Conservation (phyloP, 2,329 filamentous ascomycete genomes). For the Alternaria arborescens region DNA sequence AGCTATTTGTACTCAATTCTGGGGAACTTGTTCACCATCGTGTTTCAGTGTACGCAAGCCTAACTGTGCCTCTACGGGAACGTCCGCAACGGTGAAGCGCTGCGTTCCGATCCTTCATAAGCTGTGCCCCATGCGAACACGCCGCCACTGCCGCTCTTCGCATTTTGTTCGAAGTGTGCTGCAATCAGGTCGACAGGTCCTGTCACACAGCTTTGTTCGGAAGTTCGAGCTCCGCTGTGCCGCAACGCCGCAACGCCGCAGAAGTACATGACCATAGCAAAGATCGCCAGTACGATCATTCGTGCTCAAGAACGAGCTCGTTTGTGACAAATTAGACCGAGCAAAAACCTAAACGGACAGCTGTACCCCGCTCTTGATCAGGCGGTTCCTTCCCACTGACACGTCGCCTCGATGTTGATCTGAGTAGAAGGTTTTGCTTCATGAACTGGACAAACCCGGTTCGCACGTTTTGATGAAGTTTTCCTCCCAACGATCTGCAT, state of each 20-base stretch:
- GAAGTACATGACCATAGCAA: background rate
- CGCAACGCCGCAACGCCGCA: constrained; percentile 4
- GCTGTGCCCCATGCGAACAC: constrained; percentile 12
- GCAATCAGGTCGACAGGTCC: background rate
- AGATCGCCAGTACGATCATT: background rate
- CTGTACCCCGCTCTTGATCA: background rate
- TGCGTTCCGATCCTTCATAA: constrained; percentile 9
- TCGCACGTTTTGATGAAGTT: background rate
- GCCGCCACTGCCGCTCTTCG: constrained; percentile 8
- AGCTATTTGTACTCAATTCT: background rate
- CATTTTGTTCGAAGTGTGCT: background rate
- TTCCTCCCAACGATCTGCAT: background rate
- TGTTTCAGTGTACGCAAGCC: background rate
- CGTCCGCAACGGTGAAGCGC: constrained; percentile 8
- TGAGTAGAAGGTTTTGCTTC: background rate
- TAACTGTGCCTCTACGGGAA: constrained; percentile 8
- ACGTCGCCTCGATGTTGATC: background rate
- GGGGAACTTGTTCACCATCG: background rate
- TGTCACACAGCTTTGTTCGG: background rate
- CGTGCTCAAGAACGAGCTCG: background rate
- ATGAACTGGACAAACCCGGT: background rate
- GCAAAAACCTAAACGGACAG: background rate
- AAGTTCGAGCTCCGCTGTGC: background rate
- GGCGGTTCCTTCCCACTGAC: background rate
- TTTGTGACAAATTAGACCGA: background rate